Evolutionary conservation across 345 rosid species (phyloP).

Genomic region (Microthlaspi erraticum): DNA sequence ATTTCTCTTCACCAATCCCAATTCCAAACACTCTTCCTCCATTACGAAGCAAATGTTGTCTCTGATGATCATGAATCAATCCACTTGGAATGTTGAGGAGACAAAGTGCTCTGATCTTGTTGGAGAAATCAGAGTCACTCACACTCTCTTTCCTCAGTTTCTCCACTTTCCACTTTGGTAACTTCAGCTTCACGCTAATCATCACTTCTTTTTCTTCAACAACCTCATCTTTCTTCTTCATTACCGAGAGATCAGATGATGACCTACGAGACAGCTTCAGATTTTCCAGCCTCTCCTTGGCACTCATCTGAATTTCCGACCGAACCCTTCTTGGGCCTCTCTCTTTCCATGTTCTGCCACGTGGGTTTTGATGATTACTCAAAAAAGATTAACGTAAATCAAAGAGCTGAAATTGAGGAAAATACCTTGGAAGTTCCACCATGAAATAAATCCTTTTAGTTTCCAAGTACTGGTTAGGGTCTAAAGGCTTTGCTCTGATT

Average conservation of each 20-base stretch:
- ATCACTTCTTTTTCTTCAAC: conserved; percentile 31
- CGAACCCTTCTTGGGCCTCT: conserved; percentile 67
- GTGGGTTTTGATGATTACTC: conserved; percentile 32
- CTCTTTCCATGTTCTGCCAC: conserved; percentile 47
- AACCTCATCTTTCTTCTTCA: conserved; percentile 36
- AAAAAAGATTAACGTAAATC: background rate
- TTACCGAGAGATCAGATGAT: conserved; percentile 68
- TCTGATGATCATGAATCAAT: conserved; percentile 30
- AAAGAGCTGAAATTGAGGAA: background rate
- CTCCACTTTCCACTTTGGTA: conserved; percentile 76
- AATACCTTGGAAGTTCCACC: conserved; percentile 66
- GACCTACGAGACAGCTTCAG: conserved; percentile 82
- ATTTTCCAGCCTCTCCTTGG: conserved; percentile 83
- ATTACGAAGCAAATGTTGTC: conserved; percentile 48
- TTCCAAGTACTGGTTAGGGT: conserved; percentile 60
- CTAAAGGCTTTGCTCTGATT: conserved; percentile 71
- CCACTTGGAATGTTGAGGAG: conserved; percentile 29
- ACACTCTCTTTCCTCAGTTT: conserved; percentile 65
- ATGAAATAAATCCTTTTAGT: conserved; percentile 84
- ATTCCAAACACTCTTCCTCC: conserved; percentile 41
- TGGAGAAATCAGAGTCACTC: conserved; percentile 63
- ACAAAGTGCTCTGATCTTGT: conserved; percentile 72
- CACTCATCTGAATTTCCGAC: conserved; percentile 82
- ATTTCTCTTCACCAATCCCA: conserved; percentile 31
- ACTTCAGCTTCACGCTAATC: conserved; percentile 64